Evolutionary conservation across 1,139 yeast genomes (phyloP).

Genomic region (Yamadazyma blattariae): DNA sequence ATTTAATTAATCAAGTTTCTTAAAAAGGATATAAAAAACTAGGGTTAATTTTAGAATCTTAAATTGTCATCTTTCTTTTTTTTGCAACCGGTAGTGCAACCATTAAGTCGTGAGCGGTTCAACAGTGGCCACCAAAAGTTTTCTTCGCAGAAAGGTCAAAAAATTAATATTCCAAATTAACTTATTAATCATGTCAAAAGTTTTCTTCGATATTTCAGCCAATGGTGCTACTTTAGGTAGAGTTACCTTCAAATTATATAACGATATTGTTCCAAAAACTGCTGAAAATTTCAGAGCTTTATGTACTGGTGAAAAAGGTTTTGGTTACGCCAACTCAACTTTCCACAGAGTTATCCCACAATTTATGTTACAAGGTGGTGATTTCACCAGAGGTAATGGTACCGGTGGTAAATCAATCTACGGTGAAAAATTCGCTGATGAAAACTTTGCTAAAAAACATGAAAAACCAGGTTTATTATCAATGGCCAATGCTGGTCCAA

Average conservation of each 20-base stretch:
- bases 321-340: conserved; percentile 84
- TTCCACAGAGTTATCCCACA: conserved; percentile 99
- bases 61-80: too few species aligned
- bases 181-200: conserved; percentile 56
- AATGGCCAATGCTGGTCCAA: conserved; percentile 99
- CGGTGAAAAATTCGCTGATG: conserved; percentile 94
- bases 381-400: conserved; percentile 90
- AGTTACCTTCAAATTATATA: conserved; percentile 62
- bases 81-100: too few species aligned
- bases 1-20: too few species aligned
- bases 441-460: conserved; percentile 86
- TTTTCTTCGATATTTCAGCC: conserved; percentile 76
- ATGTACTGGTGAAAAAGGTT: conserved; percentile 96
- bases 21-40: too few species aligned
- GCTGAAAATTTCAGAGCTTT: conserved; percentile 98
- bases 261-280: conserved; percentile 96
- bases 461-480: conserved; percentile 91
- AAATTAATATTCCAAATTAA: too few species aligned
- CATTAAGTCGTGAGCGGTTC: too few species aligned
- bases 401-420: conserved; percentile 99
- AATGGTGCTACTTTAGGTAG: conserved; percentile 47
- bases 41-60: too few species aligned
- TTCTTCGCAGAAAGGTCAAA: too few species aligned
- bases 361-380: conserved; percentile 99
- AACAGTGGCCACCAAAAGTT: too few species aligned